Percentiles rank a stretch among this genome's conserved stretches.
phyloP scores from a whole-genome alignment of 345 rosid genomes.

The Sisymbrium irio region DNA sequence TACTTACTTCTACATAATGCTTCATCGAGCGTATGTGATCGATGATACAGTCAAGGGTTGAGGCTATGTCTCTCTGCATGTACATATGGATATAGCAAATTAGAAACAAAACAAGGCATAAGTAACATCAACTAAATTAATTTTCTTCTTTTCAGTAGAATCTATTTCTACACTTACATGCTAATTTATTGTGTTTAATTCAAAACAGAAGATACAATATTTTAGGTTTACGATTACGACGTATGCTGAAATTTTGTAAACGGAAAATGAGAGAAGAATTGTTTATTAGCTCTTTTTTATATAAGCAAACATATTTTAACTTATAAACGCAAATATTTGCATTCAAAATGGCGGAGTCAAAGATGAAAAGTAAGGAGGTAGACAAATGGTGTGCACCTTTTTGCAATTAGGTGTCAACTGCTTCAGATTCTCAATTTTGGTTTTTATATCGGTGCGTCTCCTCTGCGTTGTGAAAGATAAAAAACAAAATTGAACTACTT shows the following conservation, averaged over 20 bases:
- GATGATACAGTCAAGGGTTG: constrained; percentile 12
- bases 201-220: background rate
- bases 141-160: background rate
- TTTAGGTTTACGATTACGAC: background rate
- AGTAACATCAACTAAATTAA: background rate
- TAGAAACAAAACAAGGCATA: background rate
- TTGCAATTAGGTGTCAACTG: background rate
- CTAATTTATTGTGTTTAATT: background rate
- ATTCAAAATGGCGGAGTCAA: background rate
- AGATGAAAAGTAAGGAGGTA: background rate
- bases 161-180: background rate
- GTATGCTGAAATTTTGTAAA: background rate
- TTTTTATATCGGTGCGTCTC: constrained; percentile 2
- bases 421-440: background rate
- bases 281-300: background rate
- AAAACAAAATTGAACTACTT: background rate
- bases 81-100: background rate
- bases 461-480: constrained; percentile 9
- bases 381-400: background rate
- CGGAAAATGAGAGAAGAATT: too few relatives aligned
- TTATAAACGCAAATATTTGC: background rate
- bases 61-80: background rate
- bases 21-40: background rate
- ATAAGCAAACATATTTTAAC: background rate
- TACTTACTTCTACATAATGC: constrained; percentile 22